A percentile compares a stretch with the other conserved stretches of the same genome.
phyloP scores from a whole-genome alignment of 495 filamentous ascomycete genomes.

The Hypomontagnella submonticulosa region DNA sequence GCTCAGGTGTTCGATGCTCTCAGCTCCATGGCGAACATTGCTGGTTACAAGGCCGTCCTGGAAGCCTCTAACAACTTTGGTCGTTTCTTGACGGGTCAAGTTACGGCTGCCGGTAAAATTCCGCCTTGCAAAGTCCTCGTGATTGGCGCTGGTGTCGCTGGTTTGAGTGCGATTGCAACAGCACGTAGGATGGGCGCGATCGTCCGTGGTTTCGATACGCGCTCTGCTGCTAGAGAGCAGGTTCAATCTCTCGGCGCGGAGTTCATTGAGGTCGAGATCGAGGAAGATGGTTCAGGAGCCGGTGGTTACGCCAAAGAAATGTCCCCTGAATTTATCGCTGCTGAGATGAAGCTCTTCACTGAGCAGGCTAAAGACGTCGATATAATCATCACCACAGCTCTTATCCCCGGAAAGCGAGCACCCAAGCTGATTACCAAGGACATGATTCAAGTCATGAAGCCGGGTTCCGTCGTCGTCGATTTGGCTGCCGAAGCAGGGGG shows the following conservation, averaged over 20 bases:
- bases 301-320: conserved; percentile 89
- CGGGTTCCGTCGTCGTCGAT: conserved; percentile 83
- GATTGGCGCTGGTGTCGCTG: conserved; percentile 84
- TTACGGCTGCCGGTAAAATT: conserved; percentile 84
- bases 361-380: conserved; percentile 86
- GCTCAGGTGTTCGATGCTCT: conserved; percentile 83
- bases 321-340: conserved; percentile 88
- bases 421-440: conserved; percentile 81
- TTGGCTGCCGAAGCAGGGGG: conserved; percentile 84
- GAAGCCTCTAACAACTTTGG: conserved; percentile 86
- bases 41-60: conserved; percentile 85
- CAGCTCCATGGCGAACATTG: conserved; percentile 88
- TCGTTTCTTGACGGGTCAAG: conserved; percentile 83
- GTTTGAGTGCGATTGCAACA: conserved; percentile 82
- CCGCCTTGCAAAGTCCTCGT: conserved; percentile 85
- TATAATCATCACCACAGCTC: conserved; percentile 84
- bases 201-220: conserved; percentile 84
- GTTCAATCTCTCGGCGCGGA: conserved; percentile 86
- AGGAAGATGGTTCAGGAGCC: conserved; percentile 83
- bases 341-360: conserved; percentile 87
- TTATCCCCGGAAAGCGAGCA: conserved; percentile 80
- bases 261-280: conserved; percentile 83
- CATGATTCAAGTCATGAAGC: conserved; percentile 84
- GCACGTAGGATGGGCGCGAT: conserved; percentile 84
- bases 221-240: conserved; percentile 80